Base-by-base conservation (phyloP, 2,329 filamentous ascomycete genomes). In the Fusarium clavum region DNA sequence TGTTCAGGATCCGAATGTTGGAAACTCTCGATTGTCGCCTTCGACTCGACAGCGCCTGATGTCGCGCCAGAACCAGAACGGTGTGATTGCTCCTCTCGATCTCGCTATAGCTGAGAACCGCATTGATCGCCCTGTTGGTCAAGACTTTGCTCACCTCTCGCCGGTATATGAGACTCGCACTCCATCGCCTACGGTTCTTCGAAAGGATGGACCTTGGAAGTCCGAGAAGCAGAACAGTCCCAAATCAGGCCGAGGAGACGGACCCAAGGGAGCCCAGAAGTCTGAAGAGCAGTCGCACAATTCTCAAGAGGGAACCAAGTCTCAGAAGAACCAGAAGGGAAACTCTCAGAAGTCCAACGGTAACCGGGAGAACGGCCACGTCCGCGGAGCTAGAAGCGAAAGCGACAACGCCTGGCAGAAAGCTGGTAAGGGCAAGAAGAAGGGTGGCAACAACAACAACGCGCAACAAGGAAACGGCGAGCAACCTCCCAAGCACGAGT, bases 151-250 rank as follows among this genome's bases (percentile, higher is more conserved):
- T 44, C 86, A 85, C 70, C 83, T 94, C 4, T 94, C 92, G 1
- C 92, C 92, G 1, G 92, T 94, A 1, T 91, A 91, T 57, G 92
- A 94, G 80, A 86, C 87, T 8, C 85, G 87, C n/a, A 91, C 90
- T 0, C 90, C 91, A 4, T 93, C 92, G 3, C 91, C 92, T 3
- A 91, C 85, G 5, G 82, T 86, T 14, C 81, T 82, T 58, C 84
- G 90, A 57, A 89, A 85, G 49, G 88, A 89, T 29, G 69, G 79
- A 4, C 74, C 79, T 14, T 63, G 73, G 20, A 76, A 73, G 44
- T 58, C 73, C 27, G 77, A 76, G 20, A 76, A 75, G 45, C 47
- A 68, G n/a, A 72, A 60, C 22, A 70, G 70, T 12, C 56, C 66
- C 9, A 76, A 74, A 38, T 45, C 63, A 8, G 40, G 63, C n/a